Evolutionary conservation across 441 rosid genomes (phyloP), one percentile per base, ranked within the genome.

Genomic region (Cnidoscolus chayamansa): DNA sequence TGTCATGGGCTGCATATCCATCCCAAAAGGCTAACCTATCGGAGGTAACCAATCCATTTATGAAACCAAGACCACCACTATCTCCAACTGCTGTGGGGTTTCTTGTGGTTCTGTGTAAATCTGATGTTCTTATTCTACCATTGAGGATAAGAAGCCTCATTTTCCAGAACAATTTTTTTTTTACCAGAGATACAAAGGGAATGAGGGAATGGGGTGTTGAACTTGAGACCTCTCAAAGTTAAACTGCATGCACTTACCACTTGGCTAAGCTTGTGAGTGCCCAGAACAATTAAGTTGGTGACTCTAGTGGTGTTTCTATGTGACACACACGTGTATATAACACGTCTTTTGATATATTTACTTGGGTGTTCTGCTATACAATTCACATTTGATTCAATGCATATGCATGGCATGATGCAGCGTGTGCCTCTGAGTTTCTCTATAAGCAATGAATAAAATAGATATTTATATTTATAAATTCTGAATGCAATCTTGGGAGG

Each of bases 401-500:
- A 17, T 11, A 61, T 10, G 12, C 50, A 17, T 17, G 32, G 32
- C 57, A 48, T 13, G 7, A 19, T 11, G 10, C 17, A 25, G 10
- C n/a, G 17, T 12, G 40, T 32, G 59, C 49, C 11, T 48, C 25
- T 60, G 9, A n/a, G 56, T 35, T 71, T 31, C 59, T 17, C 13
- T 30, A 47, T 7, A 25, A 59, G 40, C 30, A 12, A 1, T 40
- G 30, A 50, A 50, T 10, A 32, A 1, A 35, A 35, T 56, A 12
- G 15, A 37, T 49, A 37, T 7, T 35, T 19, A 54, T n/a, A 40
- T 40, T 40, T 6, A 40, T 67, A 54, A 35, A 40, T 40, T 35
- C 49, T 6, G 49, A 17, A 67, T 67, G 60, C 20, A 55, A 37
- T 4, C 32, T 54, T 37, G 71, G 12, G 63, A 68, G 57, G 40